phyloP scores from a whole-genome alignment of 495 filamentous ascomycete genomes.

The Elasticomyces elasticus region DNA sequence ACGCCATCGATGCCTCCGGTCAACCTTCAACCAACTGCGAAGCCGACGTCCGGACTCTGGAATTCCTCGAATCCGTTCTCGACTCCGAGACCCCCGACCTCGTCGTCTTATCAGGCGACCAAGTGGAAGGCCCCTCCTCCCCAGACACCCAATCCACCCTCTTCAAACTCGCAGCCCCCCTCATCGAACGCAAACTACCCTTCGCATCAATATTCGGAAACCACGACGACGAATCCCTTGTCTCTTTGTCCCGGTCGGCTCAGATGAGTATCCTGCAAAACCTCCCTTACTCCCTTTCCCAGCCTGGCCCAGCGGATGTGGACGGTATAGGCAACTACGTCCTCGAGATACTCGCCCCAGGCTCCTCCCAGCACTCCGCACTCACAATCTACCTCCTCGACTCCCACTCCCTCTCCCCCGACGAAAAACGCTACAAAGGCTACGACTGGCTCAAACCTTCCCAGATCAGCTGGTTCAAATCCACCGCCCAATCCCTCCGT shows the following conservation, averaged over 20 bases:
- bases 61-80: constrained; percentile 70
- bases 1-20: constrained; percentile 76
- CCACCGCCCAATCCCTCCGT: constrained; percentile 56
- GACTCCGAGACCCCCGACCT: constrained; percentile 89
- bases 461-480: constrained; percentile 90
- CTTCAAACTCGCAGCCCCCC: constrained; percentile 82
- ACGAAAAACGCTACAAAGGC: constrained; percentile 72
- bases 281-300: constrained; percentile 79
- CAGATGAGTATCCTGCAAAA: constrained; percentile 79
- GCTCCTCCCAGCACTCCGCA: constrained; percentile 70
- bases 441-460: constrained; percentile 94
- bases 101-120: constrained; percentile 83
- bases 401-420: constrained; percentile 83
- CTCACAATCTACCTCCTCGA: constrained; percentile 90
- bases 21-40: constrained; percentile 73
- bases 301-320: constrained; percentile 68
- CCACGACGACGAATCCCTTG: constrained; percentile 78
- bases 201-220: constrained; percentile 95
- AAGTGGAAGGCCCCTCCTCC: constrained; percentile 88
- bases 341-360: constrained; percentile 77
- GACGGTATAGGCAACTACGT: constrained; percentile 92
- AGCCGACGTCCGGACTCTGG: constrained; percentile 82
- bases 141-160: constrained; percentile 85
- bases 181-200: constrained; percentile 79
- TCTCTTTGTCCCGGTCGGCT: constrained; percentile 55